Base-by-base conservation (phyloP, 2,329 filamentous ascomycete genomes). In the Aureobasidium subglaciale region DNA sequence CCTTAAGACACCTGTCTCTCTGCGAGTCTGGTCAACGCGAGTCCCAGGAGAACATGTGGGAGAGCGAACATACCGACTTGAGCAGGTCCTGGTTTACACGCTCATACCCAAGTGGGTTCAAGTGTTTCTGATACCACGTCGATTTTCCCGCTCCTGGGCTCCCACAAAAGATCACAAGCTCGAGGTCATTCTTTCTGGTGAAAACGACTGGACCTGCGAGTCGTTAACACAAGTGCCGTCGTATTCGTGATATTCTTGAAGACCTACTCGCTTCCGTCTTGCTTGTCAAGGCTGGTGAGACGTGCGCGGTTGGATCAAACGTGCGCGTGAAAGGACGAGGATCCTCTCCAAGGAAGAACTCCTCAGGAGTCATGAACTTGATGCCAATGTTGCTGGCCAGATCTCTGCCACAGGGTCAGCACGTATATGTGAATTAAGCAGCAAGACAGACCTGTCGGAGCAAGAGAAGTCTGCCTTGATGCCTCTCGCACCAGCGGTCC, bases 141-240 rank as follows among this genome's bases (percentile, higher is more conserved):
- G 89, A 95, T 71, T 99, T 97, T 16, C 93, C 93, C 2, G 90
- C 84, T 1, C 88, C 91, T 0, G 93, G 93, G 45, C 88, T 89
- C 1, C 93, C 93, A 65, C 88, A 92, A 68, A 95, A 89, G 7
- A 97, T 71, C 22, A 97, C 81, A 13, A 97, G 75, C 55, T 96
- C 91, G 60, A 83, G 70, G 5, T 80, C 69, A 63, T 86, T 82
- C 50, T 76, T 79, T 71, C 85, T 89, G 43, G 79, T 75, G 60
- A 81, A 75, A 6, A 67, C 59, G 43, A 61, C 64, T 40, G 60
- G 64, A 58, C 59, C 68, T 66, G 18, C 7, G 9, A 15, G 15
- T 18, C 10, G 18, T 50, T 22, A 49, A 35, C 16, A 46, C 22
- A 20, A 4, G 75, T 20, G 11, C 7, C 4, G 4, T n/a, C n/a